Conservation (phyloP, 179 eudicot species). For the Vitellaria paradoxa region DNA sequence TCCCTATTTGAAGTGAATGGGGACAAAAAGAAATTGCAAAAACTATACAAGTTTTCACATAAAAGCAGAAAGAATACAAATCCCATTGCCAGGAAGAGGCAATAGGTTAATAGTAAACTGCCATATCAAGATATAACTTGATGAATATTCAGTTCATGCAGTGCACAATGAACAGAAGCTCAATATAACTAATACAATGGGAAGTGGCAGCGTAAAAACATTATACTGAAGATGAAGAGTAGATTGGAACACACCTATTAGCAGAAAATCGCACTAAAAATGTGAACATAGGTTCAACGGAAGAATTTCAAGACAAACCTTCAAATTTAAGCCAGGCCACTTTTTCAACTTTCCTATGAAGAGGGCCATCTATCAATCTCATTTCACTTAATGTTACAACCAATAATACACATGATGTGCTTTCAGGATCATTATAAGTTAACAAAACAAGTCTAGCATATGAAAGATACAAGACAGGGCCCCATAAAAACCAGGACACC, state of each 20-base stretch:
- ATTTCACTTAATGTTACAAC: not conserved
- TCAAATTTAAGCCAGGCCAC: not conserved
- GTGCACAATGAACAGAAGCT: conserved; percentile 16
- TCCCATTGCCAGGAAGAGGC: conserved; percentile 8
- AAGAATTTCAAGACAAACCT: not conserved
- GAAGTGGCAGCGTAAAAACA: not conserved
- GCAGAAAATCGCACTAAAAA: not conserved
- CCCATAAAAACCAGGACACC: not conserved
- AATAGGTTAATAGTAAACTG: conserved; percentile 1
- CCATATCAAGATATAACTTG: conserved; percentile 14
- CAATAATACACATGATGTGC: not conserved
- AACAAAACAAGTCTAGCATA: not conserved
- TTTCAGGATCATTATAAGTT: not conserved
- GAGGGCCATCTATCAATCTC: not conserved
- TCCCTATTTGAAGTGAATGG: conserved; percentile 81
- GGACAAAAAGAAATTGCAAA: conserved; percentile 49
- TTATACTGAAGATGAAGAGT: not conserved
- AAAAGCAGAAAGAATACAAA: conserved; percentile 16
- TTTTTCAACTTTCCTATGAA: not conserved
- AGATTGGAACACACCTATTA: not conserved
- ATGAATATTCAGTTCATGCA: conserved; percentile 13
- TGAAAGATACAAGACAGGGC: not conserved
- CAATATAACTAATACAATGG: not conserved
- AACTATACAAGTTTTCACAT: conserved; percentile 41
- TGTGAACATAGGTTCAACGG: not conserved